A percentile compares a stretch with the other conserved stretches of the same genome.
Conservation (phyloP, 2,329 filamentous ascomycete genomes). For the Domatiomyces globalis region DNA sequence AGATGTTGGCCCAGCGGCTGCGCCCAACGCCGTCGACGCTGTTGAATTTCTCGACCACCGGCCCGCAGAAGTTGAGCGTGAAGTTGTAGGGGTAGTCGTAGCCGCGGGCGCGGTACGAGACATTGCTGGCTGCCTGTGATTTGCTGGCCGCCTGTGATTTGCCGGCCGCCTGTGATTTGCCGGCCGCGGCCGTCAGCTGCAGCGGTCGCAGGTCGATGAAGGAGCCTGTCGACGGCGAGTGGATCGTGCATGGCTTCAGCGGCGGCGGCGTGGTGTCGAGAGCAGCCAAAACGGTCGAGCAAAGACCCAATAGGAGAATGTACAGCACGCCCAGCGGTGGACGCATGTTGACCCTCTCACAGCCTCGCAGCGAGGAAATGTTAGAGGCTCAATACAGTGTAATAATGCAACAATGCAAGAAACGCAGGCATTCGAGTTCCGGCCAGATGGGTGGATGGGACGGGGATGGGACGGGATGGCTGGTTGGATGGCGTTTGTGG, state of each 20-base stretch:
- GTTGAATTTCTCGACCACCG: constrained; percentile 33
- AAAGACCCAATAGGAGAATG: constrained; percentile 22
- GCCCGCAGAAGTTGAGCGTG: constrained; percentile 37
- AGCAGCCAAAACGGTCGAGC: constrained; percentile 23
- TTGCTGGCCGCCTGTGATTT: too few species aligned
- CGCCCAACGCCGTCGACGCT: constrained; percentile 34
- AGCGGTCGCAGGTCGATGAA: constrained; percentile 51
- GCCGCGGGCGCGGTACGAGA: constrained; percentile 36
- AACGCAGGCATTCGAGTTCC: neutral
- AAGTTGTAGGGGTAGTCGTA: constrained; percentile 39
- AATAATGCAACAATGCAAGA: neutral
- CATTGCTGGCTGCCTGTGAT: constrained; percentile 29
- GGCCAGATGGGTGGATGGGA: too few species aligned
- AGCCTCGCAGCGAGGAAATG: neutral
- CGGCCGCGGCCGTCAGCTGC: constrained; percentile 22
- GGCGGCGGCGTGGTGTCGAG: constrained; percentile 30
- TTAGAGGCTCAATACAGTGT: neutral
- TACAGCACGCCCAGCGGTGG: neutral
- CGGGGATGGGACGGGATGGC: too few species aligned
- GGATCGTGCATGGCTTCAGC: constrained; percentile 44
- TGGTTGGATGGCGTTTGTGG: too few species aligned
- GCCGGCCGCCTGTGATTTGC: constrained; percentile 31
- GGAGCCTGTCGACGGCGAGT: constrained; percentile 44
- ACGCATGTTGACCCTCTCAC: constrained; percentile 2
- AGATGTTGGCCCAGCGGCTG: constrained; percentile 32